Evolutionary conservation across 305 asterid species (phyloP), one percentile per base, ranked within the genome.

Genomic region (Fraxinus latifolia): DNA sequence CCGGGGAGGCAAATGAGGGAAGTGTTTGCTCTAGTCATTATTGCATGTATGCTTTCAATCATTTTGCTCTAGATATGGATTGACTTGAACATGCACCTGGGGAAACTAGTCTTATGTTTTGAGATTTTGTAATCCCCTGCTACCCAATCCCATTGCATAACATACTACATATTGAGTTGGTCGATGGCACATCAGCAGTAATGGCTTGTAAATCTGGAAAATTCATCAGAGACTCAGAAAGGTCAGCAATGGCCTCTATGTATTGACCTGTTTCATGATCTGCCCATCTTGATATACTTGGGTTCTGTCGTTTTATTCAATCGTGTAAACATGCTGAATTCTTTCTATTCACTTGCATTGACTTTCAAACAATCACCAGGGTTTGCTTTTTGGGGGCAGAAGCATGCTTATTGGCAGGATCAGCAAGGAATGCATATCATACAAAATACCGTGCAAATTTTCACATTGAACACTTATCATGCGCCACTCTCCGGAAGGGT

Each of bases 401-500:
- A 88, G 97, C 96, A 62, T 94, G 97, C 85, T 81, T 96, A 83
- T 84, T 94, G 77, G 98, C 97, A 33, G 98, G 98, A 37, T 94
- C 99, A 77, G 97, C 96, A 65, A 91, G 91, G 85, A 96, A 94
- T 44, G 98, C 99, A 34, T 93, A 96, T 89, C 99, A 93, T 90
- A 96, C 98, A 29, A 96, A 91, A 81, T 96, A 93, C 85, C 86
- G 97, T 31, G 97, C 94, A 4, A 68, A 27, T 72, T 94, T 93
- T 77, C 89, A 78, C 17, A 91, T 81, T 15, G 90, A 86, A 82
- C 85, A 90, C 89, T 81, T 96, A 81, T 96, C 98, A 0, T 96
- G 99, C 79, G 92, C 97, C 84, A 94, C 92, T 36, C 97, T 96
- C n/a, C 94, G 97, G 60, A 92, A 93, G 89, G 99, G 99, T n/a